Evolutionary conservation across 2,329 filamentous ascomycete species (phyloP), one percentile per base, ranked within the genome.

Genomic region (Nigrospora oryzae): DNA sequence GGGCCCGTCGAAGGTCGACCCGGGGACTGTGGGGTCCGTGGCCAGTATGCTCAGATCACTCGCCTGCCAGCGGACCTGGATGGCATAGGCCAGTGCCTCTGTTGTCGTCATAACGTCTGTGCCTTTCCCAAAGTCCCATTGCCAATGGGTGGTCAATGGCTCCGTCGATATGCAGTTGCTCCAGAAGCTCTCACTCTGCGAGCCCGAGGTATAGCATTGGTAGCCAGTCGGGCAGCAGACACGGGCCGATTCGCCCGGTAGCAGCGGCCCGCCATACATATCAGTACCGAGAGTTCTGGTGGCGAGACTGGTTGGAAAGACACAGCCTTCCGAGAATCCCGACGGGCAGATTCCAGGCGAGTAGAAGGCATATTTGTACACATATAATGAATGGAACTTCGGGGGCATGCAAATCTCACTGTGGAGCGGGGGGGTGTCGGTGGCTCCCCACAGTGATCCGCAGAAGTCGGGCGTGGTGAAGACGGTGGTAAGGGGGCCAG

Each of bases 401-500:
- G 23, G 42, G n/a, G 42, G 42, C 42, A 44, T 44, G 42, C 42
- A 44, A 32, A 44, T 44, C 23, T 34, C 16, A 15, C 35, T 38
- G 15, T 23, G 32, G 11, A 44, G 32, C n/a, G 42, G 23, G 8
- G 42, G 35, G 12, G 6, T 8, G 15, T 11, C 35, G 2, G 42
- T 44, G 15, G n/a, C n/a, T 3, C 11, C 10, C 42, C 42, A 44
- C 11, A 28, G 28, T 3, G 42, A 7, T 19, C n/a, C 42, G 36
- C 42, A 44, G 36, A 44, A 44, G 36, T 44, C 42, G 5, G 42
- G 42, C n/a, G 42, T 44, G 8, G 42, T 44, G 42, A 44, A 44
- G 28, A 44, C 15, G 23, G 42, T 38, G 15, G 42, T 44, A 14
- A 44, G 42, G 10, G 42, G 42, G 12, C 35, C 42, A 12, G 42